Conservation (phyloP, 2,329 filamentous ascomycete species). For the Tolypocladium pustulatum region DNA sequence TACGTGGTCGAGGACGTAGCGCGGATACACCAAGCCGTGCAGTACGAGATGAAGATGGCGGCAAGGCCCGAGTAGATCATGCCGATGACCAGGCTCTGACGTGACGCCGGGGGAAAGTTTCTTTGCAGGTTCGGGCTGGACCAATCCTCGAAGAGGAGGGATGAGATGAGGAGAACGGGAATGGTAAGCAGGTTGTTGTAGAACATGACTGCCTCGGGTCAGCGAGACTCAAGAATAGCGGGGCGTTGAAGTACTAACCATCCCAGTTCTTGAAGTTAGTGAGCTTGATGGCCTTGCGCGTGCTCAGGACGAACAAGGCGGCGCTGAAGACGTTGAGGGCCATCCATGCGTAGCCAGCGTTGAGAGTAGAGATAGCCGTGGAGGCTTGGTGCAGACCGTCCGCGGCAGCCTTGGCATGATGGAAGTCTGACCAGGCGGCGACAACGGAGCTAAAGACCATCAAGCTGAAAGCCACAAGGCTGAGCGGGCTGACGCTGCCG, state of each 20-base stretch:
- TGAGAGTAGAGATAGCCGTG: constrained; percentile 75
- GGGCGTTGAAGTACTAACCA: constrained; percentile 51
- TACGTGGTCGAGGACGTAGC: constrained; percentile 97
- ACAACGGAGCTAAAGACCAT: constrained; percentile 95
- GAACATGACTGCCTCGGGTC: constrained; percentile 72
- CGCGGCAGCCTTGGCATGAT: constrained; percentile 61
- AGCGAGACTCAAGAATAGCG: constrained; percentile 11
- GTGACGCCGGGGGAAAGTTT: constrained; percentile 80
- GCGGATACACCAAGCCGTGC: constrained; percentile 96
- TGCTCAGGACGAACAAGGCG: constrained; percentile 77
- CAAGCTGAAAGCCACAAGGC: constrained; percentile 85
- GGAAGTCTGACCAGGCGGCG: constrained; percentile 95
- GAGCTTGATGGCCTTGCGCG: constrained; percentile 98
- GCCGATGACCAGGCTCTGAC: constrained; percentile 70
- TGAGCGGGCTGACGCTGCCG: constrained; percentile 76
- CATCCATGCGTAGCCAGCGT: constrained; percentile 97
- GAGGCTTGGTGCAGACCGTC: constrained; percentile 53
- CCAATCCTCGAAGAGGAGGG: constrained; percentile 85
- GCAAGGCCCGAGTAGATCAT: constrained; percentile 92
- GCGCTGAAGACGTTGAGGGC: constrained; percentile 92
- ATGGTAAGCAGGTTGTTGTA: constrained; percentile 99
- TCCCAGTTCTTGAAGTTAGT: constrained; percentile 99
- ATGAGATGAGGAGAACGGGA: constrained; percentile 75
- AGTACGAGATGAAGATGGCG: constrained; percentile 98
- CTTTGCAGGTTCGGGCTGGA: constrained; percentile 67